Base-by-base conservation (phyloP, 805 yeast species). In the Yarrowia deformans region DNA sequence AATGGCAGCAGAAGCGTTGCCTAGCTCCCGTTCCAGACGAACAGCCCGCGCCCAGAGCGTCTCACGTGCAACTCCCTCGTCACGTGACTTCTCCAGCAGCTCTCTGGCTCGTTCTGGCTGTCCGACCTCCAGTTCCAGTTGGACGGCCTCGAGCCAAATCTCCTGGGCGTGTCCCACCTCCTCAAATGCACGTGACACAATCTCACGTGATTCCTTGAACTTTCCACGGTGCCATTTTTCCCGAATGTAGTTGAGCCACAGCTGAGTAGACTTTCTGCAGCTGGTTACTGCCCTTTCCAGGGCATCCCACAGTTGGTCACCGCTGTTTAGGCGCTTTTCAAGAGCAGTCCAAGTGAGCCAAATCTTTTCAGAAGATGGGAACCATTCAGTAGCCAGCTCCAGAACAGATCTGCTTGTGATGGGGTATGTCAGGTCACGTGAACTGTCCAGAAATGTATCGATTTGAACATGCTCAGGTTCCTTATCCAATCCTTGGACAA, bases 121-220 rank as follows among this genome's bases (percentile, higher is more conserved):
- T 5, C 79, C 77, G 7, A 80, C 77, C 29, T 81, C 81, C 18
- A 80, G 78, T 69, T 90, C 90, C 42, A 92, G 77, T 72, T 90
- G 89, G 32, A 89, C 81, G n/a, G 88, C 82, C 0, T 94, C 94
- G 63, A 89, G 79, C 91, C 92, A 88, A 10, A 91, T 75, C 32
- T 83, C 85, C 70, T 86, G 88, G 70, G 80, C 81, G 0, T 77
- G 72, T 0, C 88, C 84, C 9, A 84, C 77, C 2, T 72, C 68
- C 5, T 79, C 74, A 52, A 84, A 75, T 0, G 90, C 89, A 14
- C 81, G 78, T 2, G 79, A 74, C 7, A 93, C 78, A 4, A 90
- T 84, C 0, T 74, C 72, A 67, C 88, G 79, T 0, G 97, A 90
- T 3, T 80, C 83, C 0, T 75, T 78, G 1, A 83, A 73, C 72